These are phyloP conservation scores for Nigrospora sphaerica DNA, from an alignment of 2,329 filamentous ascomycete species.

Conservation along the genomic window DNA sequence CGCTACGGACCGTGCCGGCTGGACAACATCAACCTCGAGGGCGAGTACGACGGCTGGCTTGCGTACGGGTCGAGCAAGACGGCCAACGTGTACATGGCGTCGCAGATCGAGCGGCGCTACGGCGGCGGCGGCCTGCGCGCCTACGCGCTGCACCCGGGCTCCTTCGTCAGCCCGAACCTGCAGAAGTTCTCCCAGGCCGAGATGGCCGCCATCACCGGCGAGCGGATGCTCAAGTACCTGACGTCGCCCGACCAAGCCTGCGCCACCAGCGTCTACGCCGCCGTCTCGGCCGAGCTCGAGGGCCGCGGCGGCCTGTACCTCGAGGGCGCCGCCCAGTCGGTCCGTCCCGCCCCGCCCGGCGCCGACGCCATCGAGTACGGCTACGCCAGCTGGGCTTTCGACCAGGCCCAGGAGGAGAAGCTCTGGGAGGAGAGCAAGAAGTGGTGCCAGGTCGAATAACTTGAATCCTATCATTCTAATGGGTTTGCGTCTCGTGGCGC, in stretches of 20 bases:
- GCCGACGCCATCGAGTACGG: slow-evolving; percentile 11
- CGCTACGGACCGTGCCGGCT: slow-evolving; percentile 4
- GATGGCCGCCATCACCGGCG: slow-evolving; percentile 7
- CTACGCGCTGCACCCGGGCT: slow-evolving; percentile 35
- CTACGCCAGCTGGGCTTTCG: slow-evolving; percentile 22
- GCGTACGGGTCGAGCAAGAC: slow-evolving; percentile 36
- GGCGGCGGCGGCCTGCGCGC: slow-evolving; percentile 34
- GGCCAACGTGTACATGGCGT: slow-evolving; percentile 33
- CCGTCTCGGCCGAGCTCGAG: slow-evolving; percentile 29
- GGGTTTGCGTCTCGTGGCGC: no score
- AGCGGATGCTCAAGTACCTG: slow-evolving; percentile 6
- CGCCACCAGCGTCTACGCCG: slow-evolving; percentile 35
- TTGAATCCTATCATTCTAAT: no score
- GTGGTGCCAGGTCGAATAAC: slow-evolving; percentile 11
- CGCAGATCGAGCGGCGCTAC: slow-evolving; percentile 38
- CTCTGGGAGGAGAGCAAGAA: slow-evolving; percentile 26
- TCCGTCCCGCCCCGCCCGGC: slow-evolving; percentile 11
- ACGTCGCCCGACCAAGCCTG: slow-evolving; percentile 33
- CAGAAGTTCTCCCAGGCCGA: slow-evolving; percentile 14
- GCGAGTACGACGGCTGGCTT: slow-evolving; percentile 21
- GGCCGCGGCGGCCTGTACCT: slow-evolving; percentile 33
- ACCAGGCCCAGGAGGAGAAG: slow-evolving; percentile 27
- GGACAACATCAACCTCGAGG: slow-evolving; percentile 10
- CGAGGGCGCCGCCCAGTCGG: slow-evolving; percentile 27
- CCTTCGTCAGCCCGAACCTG: slow-evolving; percentile 26